Conservation (phyloP, 2,329 filamentous ascomycete genomes). For the Sclerotinia spermophila region DNA sequence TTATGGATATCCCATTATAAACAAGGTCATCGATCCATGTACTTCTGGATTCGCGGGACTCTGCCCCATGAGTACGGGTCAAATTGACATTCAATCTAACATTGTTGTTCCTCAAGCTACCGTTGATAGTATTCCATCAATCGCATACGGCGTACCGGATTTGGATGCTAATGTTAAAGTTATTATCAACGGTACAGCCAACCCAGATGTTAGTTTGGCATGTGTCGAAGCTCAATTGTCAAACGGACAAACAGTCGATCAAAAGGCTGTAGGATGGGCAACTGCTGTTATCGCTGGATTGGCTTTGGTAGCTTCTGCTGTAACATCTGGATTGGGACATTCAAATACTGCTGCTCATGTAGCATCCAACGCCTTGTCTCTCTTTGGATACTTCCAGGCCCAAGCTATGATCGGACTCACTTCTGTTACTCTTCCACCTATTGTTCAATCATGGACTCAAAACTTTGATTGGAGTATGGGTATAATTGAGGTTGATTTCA, state of each 20-base stretch:
- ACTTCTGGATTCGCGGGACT: constrained; percentile 63
- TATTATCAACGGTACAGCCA: constrained; percentile 67
- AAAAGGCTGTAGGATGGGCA: constrained; percentile 83
- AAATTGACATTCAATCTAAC: constrained; percentile 73
- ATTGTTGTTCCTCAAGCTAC: constrained; percentile 55
- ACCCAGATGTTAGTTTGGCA: constrained; percentile 60
- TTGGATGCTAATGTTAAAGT: constrained; percentile 82
- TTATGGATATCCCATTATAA: constrained; percentile 75
- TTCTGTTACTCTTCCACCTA: constrained; percentile 75
- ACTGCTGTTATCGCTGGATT: constrained; percentile 85
- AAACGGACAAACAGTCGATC: constrained; percentile 88
- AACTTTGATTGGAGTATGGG: constrained; percentile 99
- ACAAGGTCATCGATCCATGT: constrained; percentile 72
- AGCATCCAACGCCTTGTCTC: constrained; percentile 86
- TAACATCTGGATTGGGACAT: constrained; percentile 86
- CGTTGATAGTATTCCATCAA: constrained; percentile 66
- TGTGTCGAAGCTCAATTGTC: constrained; percentile 86
- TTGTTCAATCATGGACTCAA: constrained; percentile 90
- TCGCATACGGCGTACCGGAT: constrained; percentile 87
- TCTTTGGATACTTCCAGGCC: constrained; percentile 91
- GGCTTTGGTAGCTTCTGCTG: constrained; percentile 77
- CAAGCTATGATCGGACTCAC: constrained; percentile 89
- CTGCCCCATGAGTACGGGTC: constrained; percentile 86
- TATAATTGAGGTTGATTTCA: constrained; percentile 81
- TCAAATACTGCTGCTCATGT: constrained; percentile 94